These are phyloP conservation scores for Kodamaea kakaduensis DNA, from an alignment of 805 yeast species.

Conservation along the genomic window DNA sequence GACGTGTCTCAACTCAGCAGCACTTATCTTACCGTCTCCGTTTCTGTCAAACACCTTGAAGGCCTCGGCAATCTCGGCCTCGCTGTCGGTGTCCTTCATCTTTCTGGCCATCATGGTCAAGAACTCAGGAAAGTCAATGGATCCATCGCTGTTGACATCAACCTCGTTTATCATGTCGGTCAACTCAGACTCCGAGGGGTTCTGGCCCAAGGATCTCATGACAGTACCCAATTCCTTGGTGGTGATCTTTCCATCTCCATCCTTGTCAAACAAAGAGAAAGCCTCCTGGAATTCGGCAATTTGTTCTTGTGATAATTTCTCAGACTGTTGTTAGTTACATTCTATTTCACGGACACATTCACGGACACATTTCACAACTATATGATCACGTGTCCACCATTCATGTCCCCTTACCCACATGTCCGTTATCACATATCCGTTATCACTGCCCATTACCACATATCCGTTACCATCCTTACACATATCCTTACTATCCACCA, in stretches of 20 bases:
- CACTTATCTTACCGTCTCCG: conserved; percentile 95
- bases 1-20: conserved; percentile 94
- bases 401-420: no score
- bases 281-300: conserved; percentile 97
- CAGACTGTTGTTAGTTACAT: conserved; percentile 49
- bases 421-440: no score
- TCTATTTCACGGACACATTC: no score
- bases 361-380: no score
- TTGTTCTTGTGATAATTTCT: conserved; percentile 91
- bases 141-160: conserved; percentile 91
- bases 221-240: conserved; percentile 95
- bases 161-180: conserved; percentile 97
- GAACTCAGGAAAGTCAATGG: conserved; percentile 46
- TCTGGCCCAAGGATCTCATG: conserved; percentile 98
- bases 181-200: conserved; percentile 93
- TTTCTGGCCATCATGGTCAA: conserved; percentile 49
- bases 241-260: conserved; percentile 94
- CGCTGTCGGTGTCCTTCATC: conserved; percentile 94
- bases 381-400: no score
- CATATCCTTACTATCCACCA: no score
- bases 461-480: no score
- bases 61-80: conserved; percentile 95
- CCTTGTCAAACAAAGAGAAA: conserved; percentile 93
- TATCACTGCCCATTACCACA: no score
- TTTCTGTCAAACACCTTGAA: conserved; percentile 95